Evolutionary conservation across 2,329 filamentous ascomycete species (phyloP), one percentile per base, ranked within the genome.

Genomic region (Botrytis galanthina): DNA sequence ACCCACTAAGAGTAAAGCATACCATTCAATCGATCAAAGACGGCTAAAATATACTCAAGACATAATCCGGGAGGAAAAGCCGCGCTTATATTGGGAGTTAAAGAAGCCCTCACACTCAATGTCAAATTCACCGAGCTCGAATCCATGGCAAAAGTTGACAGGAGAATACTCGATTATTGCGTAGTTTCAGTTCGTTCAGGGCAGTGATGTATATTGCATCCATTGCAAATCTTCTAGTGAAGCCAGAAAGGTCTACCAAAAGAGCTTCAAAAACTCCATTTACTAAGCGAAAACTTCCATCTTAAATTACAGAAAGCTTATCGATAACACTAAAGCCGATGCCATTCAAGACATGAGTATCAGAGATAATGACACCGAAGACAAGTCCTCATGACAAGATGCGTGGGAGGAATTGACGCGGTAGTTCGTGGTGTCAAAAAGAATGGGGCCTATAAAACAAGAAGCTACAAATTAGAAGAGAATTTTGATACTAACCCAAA

Each of bases 341-440:
- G 14, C 0, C 51, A 57, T 18, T 14, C 51, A 29, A 57, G 12
- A 57, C 14, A 4, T 29, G 51, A 9, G 14, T 29, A 29, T 29
- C 14, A n/a, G 8, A 69, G 77, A 77, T 51, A 76, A 78, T 35
- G 75, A 77, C 57, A 29, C 42, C 22, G 74, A 77, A 32, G 68
- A 72, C 2, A 35, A 3, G 70, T 73, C 18, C 67, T 79, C 5
- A 76, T 74, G 20, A 22, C 73, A 9, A n/a, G 57, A 18, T 64
- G 62, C 1, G 48, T 78, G 18, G 74, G 77, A 1, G 75, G 76
- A 54, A 78, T 79, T 66, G 18, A 74, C 2, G 73, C 77, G 2
- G n/a, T 63, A 29, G 42, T 77, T 42, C 61, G 72, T 60, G 72
- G 77, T 46, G 14, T 46, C 3, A 73, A 70, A 62, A 39, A 16